Conservation (phyloP, 1,139 yeast genomes). For the Nakaseomyces delphensis region DNA sequence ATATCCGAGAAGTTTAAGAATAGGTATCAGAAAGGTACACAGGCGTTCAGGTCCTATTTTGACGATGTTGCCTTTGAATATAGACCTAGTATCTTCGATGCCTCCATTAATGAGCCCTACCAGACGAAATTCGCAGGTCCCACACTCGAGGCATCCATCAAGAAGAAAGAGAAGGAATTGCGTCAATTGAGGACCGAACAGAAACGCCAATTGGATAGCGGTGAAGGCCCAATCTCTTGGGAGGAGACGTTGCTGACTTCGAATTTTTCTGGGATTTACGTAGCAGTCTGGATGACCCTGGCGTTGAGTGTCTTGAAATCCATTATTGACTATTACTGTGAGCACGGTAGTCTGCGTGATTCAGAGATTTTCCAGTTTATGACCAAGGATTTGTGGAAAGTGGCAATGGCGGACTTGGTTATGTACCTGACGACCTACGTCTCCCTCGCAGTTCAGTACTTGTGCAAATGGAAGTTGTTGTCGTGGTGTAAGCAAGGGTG, state of each 20-base stretch:
- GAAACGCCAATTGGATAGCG: slow-evolving; percentile 7
- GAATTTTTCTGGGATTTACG: slow-evolving; percentile 54
- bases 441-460: slow-evolving; percentile 46
- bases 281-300: slow-evolving; percentile 59
- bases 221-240: slow-evolving; percentile 28
- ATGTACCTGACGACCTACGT: slow-evolving; percentile 62
- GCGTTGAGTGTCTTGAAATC: slow-evolving; percentile 45
- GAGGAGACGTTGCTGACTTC: slow-evolving; percentile 9
- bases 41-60: slow-evolving; percentile 33
- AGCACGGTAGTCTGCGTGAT: slow-evolving; percentile 35
- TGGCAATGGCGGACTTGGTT: slow-evolving; percentile 57
- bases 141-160: slow-evolving; percentile 22
- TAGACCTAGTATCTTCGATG: slow-evolving; percentile 45
- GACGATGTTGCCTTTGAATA: slow-evolving; percentile 40
- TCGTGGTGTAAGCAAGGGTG: slow-evolving; percentile 58
- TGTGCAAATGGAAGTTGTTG: slow-evolving; percentile 38
- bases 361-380: slow-evolving; percentile 46
- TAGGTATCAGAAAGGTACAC: slow-evolving; percentile 12
- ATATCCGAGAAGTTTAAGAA: slow-evolving; percentile 7
- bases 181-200: slow-evolving; percentile 7
- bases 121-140: slow-evolving; percentile 26
- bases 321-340: slow-evolving; percentile 37
- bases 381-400: slow-evolving; percentile 47
- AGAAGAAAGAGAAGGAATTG: slow-evolving; percentile 13
- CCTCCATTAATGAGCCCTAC: slow-evolving; percentile 30